Conservation (phyloP, 83 land plant genomes). For the Thuja plicata region DNA sequence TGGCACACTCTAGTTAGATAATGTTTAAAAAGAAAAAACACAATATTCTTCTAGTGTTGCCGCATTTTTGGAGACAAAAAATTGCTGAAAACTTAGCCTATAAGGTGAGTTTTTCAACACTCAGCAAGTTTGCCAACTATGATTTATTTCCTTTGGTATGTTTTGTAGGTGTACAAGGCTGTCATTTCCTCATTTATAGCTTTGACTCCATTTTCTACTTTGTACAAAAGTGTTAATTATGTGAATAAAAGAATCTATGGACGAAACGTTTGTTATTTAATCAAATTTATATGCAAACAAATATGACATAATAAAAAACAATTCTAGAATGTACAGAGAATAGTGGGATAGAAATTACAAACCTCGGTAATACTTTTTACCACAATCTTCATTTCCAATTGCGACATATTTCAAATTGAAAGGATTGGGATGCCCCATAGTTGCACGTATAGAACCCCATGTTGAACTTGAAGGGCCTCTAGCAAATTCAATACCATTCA, state of each 20-base stretch:
- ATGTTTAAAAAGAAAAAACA: too few relatives aligned
- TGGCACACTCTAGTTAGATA: too few relatives aligned
- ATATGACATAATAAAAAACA: neutral
- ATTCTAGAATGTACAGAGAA: neutral
- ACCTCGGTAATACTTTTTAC: constrained; percentile 68
- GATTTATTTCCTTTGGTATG: neutral
- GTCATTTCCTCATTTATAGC: neutral
- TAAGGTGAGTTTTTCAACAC: too few relatives aligned
- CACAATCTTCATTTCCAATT: constrained; percentile 89
- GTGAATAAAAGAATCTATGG: neutral
- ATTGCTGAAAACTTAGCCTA: too few relatives aligned
- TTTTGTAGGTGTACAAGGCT: neutral
- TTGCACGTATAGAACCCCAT: constrained; percentile 84
- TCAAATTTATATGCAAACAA: neutral
- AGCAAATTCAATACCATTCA: constrained; percentile 92
- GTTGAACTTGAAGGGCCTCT: constrained; percentile 63
- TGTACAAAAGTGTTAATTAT: neutral
- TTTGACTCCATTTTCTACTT: neutral
- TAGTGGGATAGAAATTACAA: neutral
- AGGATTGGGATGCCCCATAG: constrained; percentile 94
- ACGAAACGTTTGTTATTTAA: neutral
- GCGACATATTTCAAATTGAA: constrained; percentile 73
- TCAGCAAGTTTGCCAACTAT: too few relatives aligned
- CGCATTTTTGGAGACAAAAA: too few relatives aligned
- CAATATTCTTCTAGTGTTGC: too few relatives aligned